Conservation (phyloP, 2,329 filamentous ascomycete species). For the Ilyonectria destructans region DNA sequence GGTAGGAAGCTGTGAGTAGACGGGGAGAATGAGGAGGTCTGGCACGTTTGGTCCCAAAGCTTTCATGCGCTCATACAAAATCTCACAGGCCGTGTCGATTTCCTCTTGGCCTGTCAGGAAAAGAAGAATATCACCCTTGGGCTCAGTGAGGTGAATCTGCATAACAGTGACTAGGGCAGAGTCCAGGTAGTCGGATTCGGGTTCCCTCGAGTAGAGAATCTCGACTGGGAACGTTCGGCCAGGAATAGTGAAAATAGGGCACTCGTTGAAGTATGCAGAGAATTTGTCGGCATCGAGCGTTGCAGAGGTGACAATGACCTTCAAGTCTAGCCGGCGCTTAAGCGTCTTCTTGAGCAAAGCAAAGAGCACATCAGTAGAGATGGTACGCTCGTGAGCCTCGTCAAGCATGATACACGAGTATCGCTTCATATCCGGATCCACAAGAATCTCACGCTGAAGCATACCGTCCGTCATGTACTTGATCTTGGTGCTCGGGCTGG, state of each 20-base stretch:
- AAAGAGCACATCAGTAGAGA: slow-evolving; percentile 95
- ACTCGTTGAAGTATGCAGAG: slow-evolving; percentile 94
- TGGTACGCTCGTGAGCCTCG: slow-evolving; percentile 97
- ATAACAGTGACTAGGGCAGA: slow-evolving; percentile 96
- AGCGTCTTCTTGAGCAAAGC: slow-evolving; percentile 94
- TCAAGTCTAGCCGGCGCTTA: slow-evolving; percentile 87
- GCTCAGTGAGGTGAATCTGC: slow-evolving; percentile 97
- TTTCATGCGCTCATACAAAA: slow-evolving; percentile 96
- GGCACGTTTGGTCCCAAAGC: slow-evolving; percentile 91
- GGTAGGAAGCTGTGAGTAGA: slow-evolving; percentile 94
- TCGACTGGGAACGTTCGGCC: slow-evolving; percentile 97
- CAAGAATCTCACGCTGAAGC: slow-evolving; percentile 93
- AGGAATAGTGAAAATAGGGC: slow-evolving; percentile 96
- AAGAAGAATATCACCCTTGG: slow-evolving; percentile 92
- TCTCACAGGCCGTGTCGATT: slow-evolving; percentile 95
- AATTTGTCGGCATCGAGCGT: slow-evolving; percentile 99
- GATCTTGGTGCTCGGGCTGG: slow-evolving; percentile 89
- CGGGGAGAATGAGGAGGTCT: slow-evolving; percentile 91
- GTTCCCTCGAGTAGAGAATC: slow-evolving; percentile 94
- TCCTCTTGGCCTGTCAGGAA: slow-evolving; percentile 99
- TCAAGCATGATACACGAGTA: slow-evolving; percentile 99
- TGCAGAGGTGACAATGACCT: slow-evolving; percentile 96
- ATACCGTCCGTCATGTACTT: slow-evolving; percentile 99
- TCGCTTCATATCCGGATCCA: slow-evolving; percentile 89
- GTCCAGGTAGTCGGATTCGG: slow-evolving; percentile 96